phyloP scores from a whole-genome alignment of 1,284 basidiomycete genomes.

The Garcileccinum viscosum region DNA sequence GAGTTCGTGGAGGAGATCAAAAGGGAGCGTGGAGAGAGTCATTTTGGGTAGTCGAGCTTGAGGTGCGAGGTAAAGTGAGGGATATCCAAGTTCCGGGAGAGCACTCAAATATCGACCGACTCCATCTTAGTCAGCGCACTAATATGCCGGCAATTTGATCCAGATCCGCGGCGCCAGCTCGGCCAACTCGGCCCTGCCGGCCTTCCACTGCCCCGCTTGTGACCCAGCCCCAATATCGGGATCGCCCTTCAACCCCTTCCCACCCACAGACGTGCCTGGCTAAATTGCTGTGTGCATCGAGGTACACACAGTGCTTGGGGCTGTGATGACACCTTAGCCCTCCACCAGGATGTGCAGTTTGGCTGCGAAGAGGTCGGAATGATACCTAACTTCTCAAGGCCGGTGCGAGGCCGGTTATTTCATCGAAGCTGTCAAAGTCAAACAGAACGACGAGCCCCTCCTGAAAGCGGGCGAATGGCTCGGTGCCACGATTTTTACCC shows the following conservation, averaged over 20 bases:
- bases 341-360: neutral
- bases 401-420: neutral
- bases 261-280: neutral
- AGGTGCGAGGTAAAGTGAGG: neutral
- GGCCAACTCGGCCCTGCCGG: neutral
- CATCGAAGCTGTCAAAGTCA: neutral
- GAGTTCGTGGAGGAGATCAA: constrained; percentile 71
- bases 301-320: too few species aligned
- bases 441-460: neutral
- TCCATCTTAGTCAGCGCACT: neutral
- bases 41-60: constrained; percentile 7
- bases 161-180: neutral
- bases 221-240: neutral
- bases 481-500: neutral
- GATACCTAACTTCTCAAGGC: neutral
- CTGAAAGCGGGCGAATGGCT: neutral
- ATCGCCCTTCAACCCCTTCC: neutral
- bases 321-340: neutral
- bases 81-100: too few species aligned
- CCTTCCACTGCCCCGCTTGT: neutral
- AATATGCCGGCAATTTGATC: neutral
- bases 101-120: neutral
- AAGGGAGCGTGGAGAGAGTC: constrained; percentile 48
- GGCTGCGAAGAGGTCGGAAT: neutral
- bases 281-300: neutral